Base-by-base conservation (phyloP, 1,139 yeast species). In the Protomyces macrosporus region DNA sequence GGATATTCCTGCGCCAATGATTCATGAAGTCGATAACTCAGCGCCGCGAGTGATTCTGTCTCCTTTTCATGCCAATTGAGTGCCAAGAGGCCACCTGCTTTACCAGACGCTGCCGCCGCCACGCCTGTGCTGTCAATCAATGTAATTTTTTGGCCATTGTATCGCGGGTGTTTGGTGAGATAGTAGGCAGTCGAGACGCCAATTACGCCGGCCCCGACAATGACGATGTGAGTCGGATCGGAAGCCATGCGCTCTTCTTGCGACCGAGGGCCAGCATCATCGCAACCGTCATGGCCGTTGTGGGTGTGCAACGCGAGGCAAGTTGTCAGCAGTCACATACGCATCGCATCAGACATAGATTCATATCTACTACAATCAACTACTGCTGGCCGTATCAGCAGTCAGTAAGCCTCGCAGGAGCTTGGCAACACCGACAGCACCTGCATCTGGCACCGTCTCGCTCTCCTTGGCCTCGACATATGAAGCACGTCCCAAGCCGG, bases 101-200 rank as follows among this genome's bases (percentile, higher is more conserved):
- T 93, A 64, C 98, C 98, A 50, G 91, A 84, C 16, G 98, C 98
- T 50, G 97, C 98, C 58, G 97, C 96, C 0, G 98, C 98, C 9
- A 69, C 96, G 71, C 96, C 81, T 69, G 88, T 88, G 63, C 95
- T 86, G 74, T 93, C 98, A 32, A 93, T 75, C n/a, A 93, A 82
- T 16, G 97, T 88, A 68, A 93, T 88, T 71, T 88, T 90, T 72
- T 88, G 85, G 65, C 83, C 85, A 71, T 87, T 86, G 73, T 86
- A 93, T 65, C 81, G 80, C 4, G 96, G 93, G 73, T 93, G 98
- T 67, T 82, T 82, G 3, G 95, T 88, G 58, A 93, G 75, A 71
- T 86, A 93, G 75, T 88, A 93, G 1, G 98, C 98, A 1, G 95
- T 89, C 73, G 97, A 89, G 9, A 90, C 96, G 35, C 98, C 98